These are phyloP conservation scores for Pichia occidentalis DNA, from an alignment of 805 yeast genomes.

Conservation along the genomic window DNA sequence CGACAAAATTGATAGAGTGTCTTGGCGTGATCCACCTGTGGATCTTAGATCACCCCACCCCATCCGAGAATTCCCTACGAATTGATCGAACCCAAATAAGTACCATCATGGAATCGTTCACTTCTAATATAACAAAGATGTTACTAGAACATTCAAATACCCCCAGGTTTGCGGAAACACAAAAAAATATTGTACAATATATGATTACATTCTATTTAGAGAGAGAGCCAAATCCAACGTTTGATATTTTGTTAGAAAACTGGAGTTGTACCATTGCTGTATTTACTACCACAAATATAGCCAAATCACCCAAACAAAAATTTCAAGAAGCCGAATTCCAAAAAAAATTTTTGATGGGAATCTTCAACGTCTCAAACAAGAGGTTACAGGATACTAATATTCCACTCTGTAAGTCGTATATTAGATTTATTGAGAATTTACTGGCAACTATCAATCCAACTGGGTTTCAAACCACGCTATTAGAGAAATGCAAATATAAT, in stretches of 20 bases:
- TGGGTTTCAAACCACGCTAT: not conserved
- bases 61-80: not conserved
- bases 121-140: not conserved
- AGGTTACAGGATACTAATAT: not conserved
- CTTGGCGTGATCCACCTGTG: slow-evolving; percentile 8
- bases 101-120: slow-evolving; percentile 1
- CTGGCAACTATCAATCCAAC: not conserved
- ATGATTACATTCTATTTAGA: slow-evolving; percentile 2
- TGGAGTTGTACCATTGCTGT: slow-evolving; percentile 5
- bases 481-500: slow-evolving; percentile 2
- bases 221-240: not conserved
- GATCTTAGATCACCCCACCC: slow-evolving; percentile 7
- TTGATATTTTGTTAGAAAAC: not conserved
- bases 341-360: not conserved
- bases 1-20: slow-evolving; percentile 13
- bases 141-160: not conserved
- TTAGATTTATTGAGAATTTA: not conserved
- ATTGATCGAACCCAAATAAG: slow-evolving; percentile 1
- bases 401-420: not conserved
- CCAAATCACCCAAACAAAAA: not conserved
- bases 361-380: slow-evolving; percentile 1
- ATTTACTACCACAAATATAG: not conserved
- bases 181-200: not conserved
- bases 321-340: slow-evolving; percentile 1
- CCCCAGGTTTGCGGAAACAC: no score